These are phyloP conservation scores for Selenicereus undatus DNA, from an alignment of 148 eudicot species.

Conservation along the genomic window DNA sequence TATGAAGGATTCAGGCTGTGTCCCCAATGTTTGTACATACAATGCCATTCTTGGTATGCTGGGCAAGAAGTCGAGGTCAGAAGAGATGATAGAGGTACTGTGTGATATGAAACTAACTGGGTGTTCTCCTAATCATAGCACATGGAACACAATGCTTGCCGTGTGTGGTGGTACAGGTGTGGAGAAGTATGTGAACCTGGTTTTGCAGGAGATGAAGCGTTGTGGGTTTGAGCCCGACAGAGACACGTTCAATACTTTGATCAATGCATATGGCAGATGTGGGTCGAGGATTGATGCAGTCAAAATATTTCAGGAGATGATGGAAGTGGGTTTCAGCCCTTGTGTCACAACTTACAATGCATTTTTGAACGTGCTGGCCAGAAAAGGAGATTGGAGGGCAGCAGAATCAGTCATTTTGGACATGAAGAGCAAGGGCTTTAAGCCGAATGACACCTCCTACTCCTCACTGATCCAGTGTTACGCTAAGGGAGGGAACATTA, in stretches of 20 bases:
- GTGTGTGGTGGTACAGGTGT: constrained; percentile 69
- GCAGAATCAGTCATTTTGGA: constrained; percentile 68
- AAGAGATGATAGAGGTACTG: constrained; percentile 68
- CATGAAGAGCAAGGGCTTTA: constrained; percentile 80
- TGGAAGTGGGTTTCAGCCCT: constrained; percentile 70
- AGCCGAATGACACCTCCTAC: constrained; percentile 74
- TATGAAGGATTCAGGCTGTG: constrained; percentile 80
- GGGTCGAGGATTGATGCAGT: constrained; percentile 60
- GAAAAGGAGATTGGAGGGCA: constrained; percentile 72
- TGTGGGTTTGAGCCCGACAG: constrained; percentile 87
- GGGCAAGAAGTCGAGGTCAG: constrained; percentile 65
- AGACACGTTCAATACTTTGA: constrained; percentile 88
- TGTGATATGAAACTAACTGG: constrained; percentile 76
- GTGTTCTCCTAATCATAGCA: constrained; percentile 69
- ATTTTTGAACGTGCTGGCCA: constrained; percentile 65
- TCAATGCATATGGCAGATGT: constrained; percentile 82
- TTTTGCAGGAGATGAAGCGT: constrained; percentile 83
- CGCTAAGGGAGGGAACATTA: constrained; percentile 60
- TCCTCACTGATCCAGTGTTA: constrained; percentile 75
- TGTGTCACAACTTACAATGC: constrained; percentile 80
- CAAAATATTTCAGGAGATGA: constrained; percentile 75
- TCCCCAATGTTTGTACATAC: constrained; percentile 84
- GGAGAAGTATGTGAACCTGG: constrained; percentile 64
- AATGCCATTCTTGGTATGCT: constrained; percentile 76
- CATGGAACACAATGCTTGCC: constrained; percentile 92